Evolutionary conservation across 2,329 filamentous ascomycete genomes (phyloP), one percentile per base, ranked within the genome.

Genomic region (Ophiostoma himal-ulmi): DNA sequence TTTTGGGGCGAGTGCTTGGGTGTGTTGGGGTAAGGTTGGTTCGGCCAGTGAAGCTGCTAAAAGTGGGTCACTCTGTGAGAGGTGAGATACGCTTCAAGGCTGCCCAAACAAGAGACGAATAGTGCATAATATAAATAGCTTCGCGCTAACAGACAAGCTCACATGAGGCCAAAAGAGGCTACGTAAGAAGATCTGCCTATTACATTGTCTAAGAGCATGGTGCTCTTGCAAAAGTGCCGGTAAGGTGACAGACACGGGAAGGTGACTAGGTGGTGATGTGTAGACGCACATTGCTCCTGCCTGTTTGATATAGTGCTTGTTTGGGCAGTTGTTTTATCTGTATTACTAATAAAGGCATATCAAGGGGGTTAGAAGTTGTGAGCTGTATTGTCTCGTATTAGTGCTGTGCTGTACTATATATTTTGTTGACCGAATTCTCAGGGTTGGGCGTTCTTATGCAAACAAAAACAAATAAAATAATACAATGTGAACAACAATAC

Each of bases 121-220:
- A 62, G 57, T 34, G 57, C 14, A 62, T 48, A 60, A 34, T 34
- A 7, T 30, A 30, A 30, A 30, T 5, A 62, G 22, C 26, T 62
- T 26, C 13, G 26, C 57, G 26, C 54, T 60, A 60, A 60, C 4
- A 30, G 57, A 13, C 22, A 26, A 62, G 26, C 57, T 62, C 57
- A 62, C 54, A 14, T 6, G 20, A 54, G 54, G 54, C 54, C 34
- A 60, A 22, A 60, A n/a, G 14, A 62, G 57, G 57, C 57, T 14
- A 62, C 57, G 57, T 62, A 62, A 62, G 57, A 36, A 34, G 26
- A 26, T 62, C 57, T 62, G 57, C 57, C 57, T 62, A 62, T 62
- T 62, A 34, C 57, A 62, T 14, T 26, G 22, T 34, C 30, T 30
- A 6, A 8, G 22, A 10, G n/a, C 3, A 30, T 26, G 26, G 57